phyloP scores from a whole-genome alignment of 2,329 filamentous ascomycete species.

The Botrytis elliptica region DNA sequence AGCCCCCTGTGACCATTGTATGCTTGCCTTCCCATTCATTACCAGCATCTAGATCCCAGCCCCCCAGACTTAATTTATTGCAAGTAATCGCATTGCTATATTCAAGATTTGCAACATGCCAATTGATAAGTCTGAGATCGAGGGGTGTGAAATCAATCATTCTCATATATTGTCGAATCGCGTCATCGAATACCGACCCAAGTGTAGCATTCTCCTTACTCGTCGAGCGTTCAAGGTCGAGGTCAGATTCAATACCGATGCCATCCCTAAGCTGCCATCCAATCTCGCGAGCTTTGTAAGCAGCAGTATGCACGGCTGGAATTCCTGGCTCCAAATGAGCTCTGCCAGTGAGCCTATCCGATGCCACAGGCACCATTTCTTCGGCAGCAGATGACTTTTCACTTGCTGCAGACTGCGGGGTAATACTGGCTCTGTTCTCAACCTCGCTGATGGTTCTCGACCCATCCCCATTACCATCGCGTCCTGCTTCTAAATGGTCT shows the following conservation, averaged over 20 bases:
- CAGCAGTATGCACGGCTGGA: slow-evolving; percentile 68
- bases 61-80: slow-evolving; percentile 78
- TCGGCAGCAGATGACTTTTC: slow-evolving; percentile 31
- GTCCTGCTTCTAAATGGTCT: slow-evolving; percentile 76
- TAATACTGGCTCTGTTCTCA: slow-evolving; percentile 61
- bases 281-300: slow-evolving; percentile 73
- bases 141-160: slow-evolving; percentile 80
- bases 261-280: slow-evolving; percentile 76
- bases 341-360: slow-evolving; percentile 68
- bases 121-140: slow-evolving; percentile 89
- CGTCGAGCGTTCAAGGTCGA: slow-evolving; percentile 69
- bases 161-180: slow-evolving; percentile 81
- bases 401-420: slow-evolving; percentile 53
- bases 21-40: slow-evolving; percentile 97
- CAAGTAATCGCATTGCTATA: slow-evolving; percentile 95
- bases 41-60: slow-evolving; percentile 96
- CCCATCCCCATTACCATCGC: slow-evolving; percentile 71
- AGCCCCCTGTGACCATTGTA: slow-evolving; percentile 87
- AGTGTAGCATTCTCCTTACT: slow-evolving; percentile 65
- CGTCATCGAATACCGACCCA: slow-evolving; percentile 87
- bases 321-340: slow-evolving; percentile 70
- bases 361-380: slow-evolving; percentile 61
- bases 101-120: slow-evolving; percentile 97
- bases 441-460: slow-evolving; percentile 69
- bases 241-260: slow-evolving; percentile 60